Evolutionary conservation across 495 filamentous ascomycete species (phyloP).

Genomic region (Schizothecium vesticola): DNA sequence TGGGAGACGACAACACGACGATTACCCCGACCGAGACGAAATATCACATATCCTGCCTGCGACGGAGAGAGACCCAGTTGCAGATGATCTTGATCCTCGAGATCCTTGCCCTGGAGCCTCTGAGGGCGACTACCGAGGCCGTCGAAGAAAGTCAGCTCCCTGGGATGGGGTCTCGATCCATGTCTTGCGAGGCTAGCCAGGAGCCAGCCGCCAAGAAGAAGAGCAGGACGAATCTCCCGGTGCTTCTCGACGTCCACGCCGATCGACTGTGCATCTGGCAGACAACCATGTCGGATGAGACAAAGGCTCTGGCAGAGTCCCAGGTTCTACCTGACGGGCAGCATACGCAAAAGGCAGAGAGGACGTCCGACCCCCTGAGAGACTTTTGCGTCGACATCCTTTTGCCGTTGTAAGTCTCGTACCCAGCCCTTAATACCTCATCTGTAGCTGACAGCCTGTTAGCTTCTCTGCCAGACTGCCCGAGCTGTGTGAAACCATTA

Average conservation of each 20-base stretch:
- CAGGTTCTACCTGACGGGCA: conserved; percentile 25
- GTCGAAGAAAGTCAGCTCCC: conserved; percentile 39
- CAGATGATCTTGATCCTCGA: conserved; percentile 90
- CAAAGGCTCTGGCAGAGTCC: conserved; percentile 49
- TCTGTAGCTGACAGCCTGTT: conserved; percentile 12
- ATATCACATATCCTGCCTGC: conserved; percentile 58
- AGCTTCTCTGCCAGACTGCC: conserved; percentile 78
- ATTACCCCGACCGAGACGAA: conserved; percentile 42
- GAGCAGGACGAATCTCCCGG: conserved; percentile 38
- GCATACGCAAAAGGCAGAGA: conserved; percentile 26
- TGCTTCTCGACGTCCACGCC: conserved; percentile 75
- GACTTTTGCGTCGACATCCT: conserved; percentile 92
- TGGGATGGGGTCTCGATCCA: conserved; percentile 21
- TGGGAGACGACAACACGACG: conserved; percentile 31
- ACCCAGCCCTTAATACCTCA: not conserved
- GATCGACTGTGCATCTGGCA: conserved; percentile 97
- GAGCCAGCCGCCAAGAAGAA: conserved; percentile 32
- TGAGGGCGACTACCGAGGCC: conserved; percentile 34
- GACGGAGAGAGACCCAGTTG: conserved; percentile 74
- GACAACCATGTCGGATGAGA: conserved; percentile 58
- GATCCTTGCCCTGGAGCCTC: conserved; percentile 67
- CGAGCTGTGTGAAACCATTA: conserved; percentile 70
- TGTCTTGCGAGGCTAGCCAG: conserved; percentile 21
- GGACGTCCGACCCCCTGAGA: conserved; percentile 35
- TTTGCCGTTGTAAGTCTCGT: conserved; percentile 70